Base-by-base conservation (phyloP, 805 yeast genomes). In the Ogataea siamensis region DNA sequence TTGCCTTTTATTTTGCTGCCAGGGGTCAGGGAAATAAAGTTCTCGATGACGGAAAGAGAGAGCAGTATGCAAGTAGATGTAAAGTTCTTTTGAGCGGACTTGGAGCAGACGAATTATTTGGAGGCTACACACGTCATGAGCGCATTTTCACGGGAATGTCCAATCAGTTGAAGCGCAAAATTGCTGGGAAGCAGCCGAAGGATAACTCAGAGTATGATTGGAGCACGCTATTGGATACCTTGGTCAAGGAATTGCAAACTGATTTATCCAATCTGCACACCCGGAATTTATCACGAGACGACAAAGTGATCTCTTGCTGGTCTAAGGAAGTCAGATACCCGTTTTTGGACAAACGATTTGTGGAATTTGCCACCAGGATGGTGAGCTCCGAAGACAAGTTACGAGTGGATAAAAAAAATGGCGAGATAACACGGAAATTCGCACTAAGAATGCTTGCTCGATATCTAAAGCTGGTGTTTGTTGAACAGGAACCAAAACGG, bases 61-160 rank as follows among this genome's bases (percentile, higher is more conserved):
- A 22, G 2, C 39, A 47, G 6, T 83, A 80, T 50, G 46, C 54
- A 2, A 74, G 88, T 13, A 57, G 62, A 7, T 74, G 87, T 7
- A 74, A 78, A 47, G 95, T 93, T 0, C 59, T 93, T 7, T 66
- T 93, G 23, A 86, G 96, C 37, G 99, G 99, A 0, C 68, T 93
- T 9, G 99, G 99, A 1, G 99, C 99, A 0, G 99, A 93, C 63
- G 99, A 93, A 60, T 63, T 93, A 13, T 89, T 85, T 67, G 99
- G 96, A 0, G 99, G 99, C 0, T 93, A 93, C 58, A 85, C 95
- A 15, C 71, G 97, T 30, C 94, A 93, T 50, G 81, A 76, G 45
- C 60, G 75, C 22, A 53, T 74, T 2, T 73, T 74, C 54, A 63
- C 68, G 0, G 49, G 51, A 9, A 36, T 55, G 5, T 44, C 63